Base-by-base conservation (phyloP, 2,329 filamentous ascomycete genomes). In the Monosporascus ibericus region DNA sequence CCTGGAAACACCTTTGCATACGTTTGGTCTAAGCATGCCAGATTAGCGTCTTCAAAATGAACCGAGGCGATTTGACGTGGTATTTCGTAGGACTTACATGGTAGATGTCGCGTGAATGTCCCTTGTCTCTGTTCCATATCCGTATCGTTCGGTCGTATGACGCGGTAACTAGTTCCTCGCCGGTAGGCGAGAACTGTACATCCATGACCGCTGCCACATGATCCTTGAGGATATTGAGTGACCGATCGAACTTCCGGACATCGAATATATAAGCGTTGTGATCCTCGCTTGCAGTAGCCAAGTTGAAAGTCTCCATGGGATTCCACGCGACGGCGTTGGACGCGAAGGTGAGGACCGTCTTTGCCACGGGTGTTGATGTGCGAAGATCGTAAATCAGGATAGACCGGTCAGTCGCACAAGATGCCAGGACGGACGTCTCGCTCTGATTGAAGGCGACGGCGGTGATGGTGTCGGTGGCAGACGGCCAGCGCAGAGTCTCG, bases 51-150 rank as follows among this genome's bases (percentile, higher is more conserved):
- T 24, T 17, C 14, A 3, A 22, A 22, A 47, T 36, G 2, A 48
- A 24, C 30, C 47, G 37, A 36, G 18, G 22, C 5, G 15, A 25
- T 9, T 22, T 5, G 52, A 58, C 48, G 63, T 64, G 7, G 96
- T 91, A 61, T 92, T 83, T 75, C 92, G 96, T 96, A 58, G 94
- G 85, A 73, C 96, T 95, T 18, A 94, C 97, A 75, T 97, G 92
- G 72, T 97, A 99, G 48, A 96, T 85, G 66, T 99, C 94, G 61
- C 92, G 81, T 15, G 88, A 92, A 71, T 94, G 90, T 24, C 92
- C 92, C 56, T 86, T 77, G 58, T 86, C 82, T 52, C 88, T 81
- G 67, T 84, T 84, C 88, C 91, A 97, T 48, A 97, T 75, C 48
- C 94, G 84, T 49, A 99, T 78, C 5, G 90, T 96, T 56, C 91